These are phyloP conservation scores for Cutaneotrichosporon sp. DNA, from an alignment of 1,284 basidiomycete genomes.

Conservation along the genomic window DNA sequence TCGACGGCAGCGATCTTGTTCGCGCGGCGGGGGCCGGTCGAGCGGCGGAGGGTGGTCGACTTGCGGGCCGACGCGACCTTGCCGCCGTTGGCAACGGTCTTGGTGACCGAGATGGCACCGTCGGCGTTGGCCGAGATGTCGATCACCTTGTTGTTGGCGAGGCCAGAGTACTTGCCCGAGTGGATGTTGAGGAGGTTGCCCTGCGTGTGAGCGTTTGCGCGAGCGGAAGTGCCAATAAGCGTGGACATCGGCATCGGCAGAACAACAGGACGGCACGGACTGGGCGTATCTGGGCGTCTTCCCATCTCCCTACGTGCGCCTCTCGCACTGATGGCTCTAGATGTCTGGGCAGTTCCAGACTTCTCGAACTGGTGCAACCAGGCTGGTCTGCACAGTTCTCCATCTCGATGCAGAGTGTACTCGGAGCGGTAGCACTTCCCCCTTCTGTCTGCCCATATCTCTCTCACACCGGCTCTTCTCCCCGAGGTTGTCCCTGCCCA, in stretches of 20 bases:
- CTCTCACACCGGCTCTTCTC: neutral
- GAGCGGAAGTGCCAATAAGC: neutral
- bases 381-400: neutral
- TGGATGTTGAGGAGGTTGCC: slow-evolving; percentile 83
- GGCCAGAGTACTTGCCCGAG: slow-evolving; percentile 84
- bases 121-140: slow-evolving; percentile 63
- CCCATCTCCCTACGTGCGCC: neutral
- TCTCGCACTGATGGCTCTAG: neutral
- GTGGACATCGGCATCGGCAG: neutral
- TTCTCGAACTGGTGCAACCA: neutral
- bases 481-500: neutral
- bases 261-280: neutral
- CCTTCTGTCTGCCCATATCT: neutral
- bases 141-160: slow-evolving; percentile 77
- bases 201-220: slow-evolving; percentile 52
- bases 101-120: slow-evolving; percentile 64
- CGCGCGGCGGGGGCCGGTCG: slow-evolving; percentile 72
- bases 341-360: neutral
- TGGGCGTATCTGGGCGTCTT: neutral
- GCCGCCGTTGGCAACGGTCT: slow-evolving; percentile 63
- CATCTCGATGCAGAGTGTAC: neutral
- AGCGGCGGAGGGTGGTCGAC: slow-evolving; percentile 63
- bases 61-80: slow-evolving; percentile 45
- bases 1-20: slow-evolving; percentile 67
- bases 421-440: neutral